Conservation (phyloP, 768 basidiomycete genomes). For the Pholiota conissans region DNA sequence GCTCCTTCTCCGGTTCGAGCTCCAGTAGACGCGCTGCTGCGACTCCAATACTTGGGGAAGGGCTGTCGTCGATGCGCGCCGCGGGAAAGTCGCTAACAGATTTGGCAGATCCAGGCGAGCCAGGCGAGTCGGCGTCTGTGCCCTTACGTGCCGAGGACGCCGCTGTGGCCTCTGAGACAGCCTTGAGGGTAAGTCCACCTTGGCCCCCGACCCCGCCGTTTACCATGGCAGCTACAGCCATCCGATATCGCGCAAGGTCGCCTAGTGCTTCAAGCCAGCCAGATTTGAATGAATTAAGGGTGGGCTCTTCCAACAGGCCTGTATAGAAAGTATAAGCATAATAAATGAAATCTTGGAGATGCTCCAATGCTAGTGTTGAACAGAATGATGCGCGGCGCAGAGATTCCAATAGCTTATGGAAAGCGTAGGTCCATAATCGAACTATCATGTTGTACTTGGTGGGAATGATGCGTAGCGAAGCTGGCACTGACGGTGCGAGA, state of each 20-base stretch:
- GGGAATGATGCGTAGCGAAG: conserved; percentile 86
- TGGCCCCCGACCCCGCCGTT: conserved; percentile 43
- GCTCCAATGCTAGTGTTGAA: conserved; percentile 75
- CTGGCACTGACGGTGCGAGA: conserved; percentile 83
- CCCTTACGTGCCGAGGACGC: conserved; percentile 8
- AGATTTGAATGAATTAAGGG: conserved; percentile 65
- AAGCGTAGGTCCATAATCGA: conserved; percentile 89
- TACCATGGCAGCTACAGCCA: conserved; percentile 92
- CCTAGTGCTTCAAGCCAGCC: conserved; percentile 97
- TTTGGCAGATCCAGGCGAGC: conserved; percentile 28
- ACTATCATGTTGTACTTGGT: conserved; percentile 95
- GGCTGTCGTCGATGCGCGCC: conserved; percentile 63
- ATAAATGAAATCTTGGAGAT: conserved; percentile 92
- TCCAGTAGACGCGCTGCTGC: conserved; percentile 81
- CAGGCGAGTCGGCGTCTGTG: conserved; percentile 17
- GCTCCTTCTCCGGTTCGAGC: conserved; percentile 88
- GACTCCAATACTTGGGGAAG: conserved; percentile 78
- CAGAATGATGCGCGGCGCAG: conserved; percentile 82
- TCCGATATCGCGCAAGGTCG: conserved; percentile 91
- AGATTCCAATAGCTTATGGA: conserved; percentile 88
- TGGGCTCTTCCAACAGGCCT: conserved; percentile 80
- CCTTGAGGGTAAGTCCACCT: conserved; percentile 54
- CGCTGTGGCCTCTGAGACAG: conserved; percentile 47
- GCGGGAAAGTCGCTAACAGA: conserved; percentile 50
- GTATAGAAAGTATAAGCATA: conserved; percentile 96